Evolutionary conservation across 176 grass and related monocot species (phyloP).

Genomic region (Pontederia crassipes): DNA sequence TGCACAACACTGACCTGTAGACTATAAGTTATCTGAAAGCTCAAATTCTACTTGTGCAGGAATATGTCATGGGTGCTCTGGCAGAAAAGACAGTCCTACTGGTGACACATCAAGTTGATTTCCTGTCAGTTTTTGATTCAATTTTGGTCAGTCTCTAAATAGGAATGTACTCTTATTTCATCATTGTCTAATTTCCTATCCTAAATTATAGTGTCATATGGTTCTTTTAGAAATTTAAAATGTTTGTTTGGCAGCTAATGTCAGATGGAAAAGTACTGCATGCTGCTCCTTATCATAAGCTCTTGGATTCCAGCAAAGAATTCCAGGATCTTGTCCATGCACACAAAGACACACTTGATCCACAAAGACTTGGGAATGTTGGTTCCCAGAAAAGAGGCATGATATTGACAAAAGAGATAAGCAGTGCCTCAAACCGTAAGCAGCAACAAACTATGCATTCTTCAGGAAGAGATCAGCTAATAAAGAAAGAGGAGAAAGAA

Average conservation of each 20-base stretch:
- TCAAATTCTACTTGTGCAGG: conserved; percentile 32
- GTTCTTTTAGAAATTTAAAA: background rate
- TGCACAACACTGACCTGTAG: too few species aligned
- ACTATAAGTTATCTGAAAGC: background rate
- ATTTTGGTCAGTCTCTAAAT: conserved; percentile 37
- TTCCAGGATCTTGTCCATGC: conserved; percentile 77
- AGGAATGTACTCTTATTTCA: too few species aligned
- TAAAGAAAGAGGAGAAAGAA: conserved; percentile 86
- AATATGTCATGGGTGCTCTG: conserved; percentile 77
- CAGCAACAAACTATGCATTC: conserved; percentile 23
- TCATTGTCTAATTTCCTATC: too few species aligned
- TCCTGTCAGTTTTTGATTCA: conserved; percentile 66
- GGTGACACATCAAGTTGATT: conserved; percentile 94
- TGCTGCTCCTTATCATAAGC: conserved; percentile 46
- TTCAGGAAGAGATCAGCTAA: conserved; percentile 50
- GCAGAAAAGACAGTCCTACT: conserved; percentile 74
- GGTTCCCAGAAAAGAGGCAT: conserved; percentile 17
- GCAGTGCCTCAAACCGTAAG: conserved; percentile 17
- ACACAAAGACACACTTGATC: conserved; percentile 49
- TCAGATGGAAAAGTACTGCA: conserved; percentile 57
- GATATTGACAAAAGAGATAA: conserved; percentile 27
- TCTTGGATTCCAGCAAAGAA: conserved; percentile 51
- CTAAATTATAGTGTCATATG: too few species aligned
- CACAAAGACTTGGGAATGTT: conserved; percentile 34
- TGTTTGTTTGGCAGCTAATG: conserved; percentile 49